These are phyloP conservation scores for Earliella scabrosa DNA, from an alignment of 1,284 basidiomycete species.

Conservation along the genomic window DNA sequence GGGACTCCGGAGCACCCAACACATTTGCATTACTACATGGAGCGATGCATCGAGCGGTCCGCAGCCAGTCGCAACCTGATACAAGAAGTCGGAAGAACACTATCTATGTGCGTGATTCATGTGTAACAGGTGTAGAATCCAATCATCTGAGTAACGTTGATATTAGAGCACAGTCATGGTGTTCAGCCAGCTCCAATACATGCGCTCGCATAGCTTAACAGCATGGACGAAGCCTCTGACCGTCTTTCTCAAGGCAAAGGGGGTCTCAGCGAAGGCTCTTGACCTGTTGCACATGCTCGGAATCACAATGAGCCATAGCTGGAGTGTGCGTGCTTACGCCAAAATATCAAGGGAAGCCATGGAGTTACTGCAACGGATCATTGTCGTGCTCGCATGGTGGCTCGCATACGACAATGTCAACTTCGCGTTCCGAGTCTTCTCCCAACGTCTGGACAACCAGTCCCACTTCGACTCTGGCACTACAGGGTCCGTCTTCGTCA, in stretches of 20 bases:
- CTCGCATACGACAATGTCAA: not conserved
- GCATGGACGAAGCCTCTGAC: constrained; percentile 1
- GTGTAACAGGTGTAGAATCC: too few relatives aligned
- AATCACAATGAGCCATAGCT: constrained; percentile 43
- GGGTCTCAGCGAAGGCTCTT: constrained; percentile 38
- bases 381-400: not conserved
- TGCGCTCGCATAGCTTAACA: not conserved
- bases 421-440: not conserved
- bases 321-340: constrained; percentile 33
- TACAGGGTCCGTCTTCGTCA: not conserved
- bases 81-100: too few relatives aligned
- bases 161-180: not conserved
- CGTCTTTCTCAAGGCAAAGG: constrained; percentile 40
- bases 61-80: too few relatives aligned
- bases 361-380: not conserved
- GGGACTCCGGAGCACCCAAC: not conserved
- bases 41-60: not conserved
- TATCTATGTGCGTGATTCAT: too few relatives aligned
- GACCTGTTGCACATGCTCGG: constrained; percentile 38
- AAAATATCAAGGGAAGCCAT: constrained; percentile 27
- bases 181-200: constrained; percentile 2
- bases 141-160: too few relatives aligned
- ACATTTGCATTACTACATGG: not conserved
- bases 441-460: not conserved
- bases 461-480: not conserved